A percentile compares a stretch with the other conserved stretches of the same genome.
Conservation (phyloP, 768 basidiomycete genomes). For the Leccinum pellstonianum region DNA sequence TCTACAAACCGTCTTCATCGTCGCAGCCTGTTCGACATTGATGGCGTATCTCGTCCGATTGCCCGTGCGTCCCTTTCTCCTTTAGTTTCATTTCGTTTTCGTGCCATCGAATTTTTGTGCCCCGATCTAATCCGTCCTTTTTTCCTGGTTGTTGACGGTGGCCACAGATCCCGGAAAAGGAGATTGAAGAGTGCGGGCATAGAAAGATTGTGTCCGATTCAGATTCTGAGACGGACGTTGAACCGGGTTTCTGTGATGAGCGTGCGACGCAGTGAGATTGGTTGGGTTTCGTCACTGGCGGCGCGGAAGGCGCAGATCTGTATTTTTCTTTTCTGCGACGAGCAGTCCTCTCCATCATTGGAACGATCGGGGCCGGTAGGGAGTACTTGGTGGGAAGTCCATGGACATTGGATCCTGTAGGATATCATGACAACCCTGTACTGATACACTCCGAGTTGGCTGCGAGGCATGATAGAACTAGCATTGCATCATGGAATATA, state of each 20-base stretch:
- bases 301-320: no score
- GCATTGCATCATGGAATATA: no score
- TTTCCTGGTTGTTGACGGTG: not conserved
- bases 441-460: no score
- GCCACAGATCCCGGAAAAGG: conserved; percentile 15
- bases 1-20: conserved; percentile 18
- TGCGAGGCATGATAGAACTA: no score
- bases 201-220: not conserved
- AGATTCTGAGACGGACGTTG: not conserved
- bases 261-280: not conserved
- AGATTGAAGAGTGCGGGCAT: not conserved
- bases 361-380: no score
- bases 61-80: conserved; percentile 9
- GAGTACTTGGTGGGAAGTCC: no score
- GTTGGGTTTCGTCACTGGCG: not conserved
- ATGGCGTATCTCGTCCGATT: conserved; percentile 18
- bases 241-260: not conserved
- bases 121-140: not conserved
- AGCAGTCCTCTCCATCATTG: no score
- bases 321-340: no score
- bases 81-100: not conserved
- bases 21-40: conserved; percentile 21
- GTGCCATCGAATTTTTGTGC: not conserved
- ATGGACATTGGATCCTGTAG: no score
- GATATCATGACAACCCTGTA: no score